These are phyloP conservation scores for Taiozyma sp. DNA, from an alignment of 1,139 yeast genomes.

Conservation along the genomic window DNA sequence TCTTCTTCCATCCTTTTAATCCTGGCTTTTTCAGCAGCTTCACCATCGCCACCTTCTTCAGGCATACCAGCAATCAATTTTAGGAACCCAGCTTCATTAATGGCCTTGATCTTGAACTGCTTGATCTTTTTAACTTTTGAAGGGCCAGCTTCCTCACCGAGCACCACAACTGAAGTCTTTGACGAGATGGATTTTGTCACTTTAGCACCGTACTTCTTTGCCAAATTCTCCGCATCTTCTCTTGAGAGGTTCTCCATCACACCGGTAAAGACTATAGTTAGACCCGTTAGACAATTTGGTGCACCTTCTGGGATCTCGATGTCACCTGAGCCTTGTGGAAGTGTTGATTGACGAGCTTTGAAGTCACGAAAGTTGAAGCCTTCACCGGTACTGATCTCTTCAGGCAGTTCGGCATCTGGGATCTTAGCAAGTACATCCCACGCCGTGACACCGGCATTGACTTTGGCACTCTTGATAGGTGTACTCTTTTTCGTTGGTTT, in stretches of 20 bases:
- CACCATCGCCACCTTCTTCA: slow-evolving; percentile 85
- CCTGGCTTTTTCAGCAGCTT: slow-evolving; percentile 67
- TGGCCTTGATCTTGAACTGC: slow-evolving; percentile 68
- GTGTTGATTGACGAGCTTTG: slow-evolving; percentile 40
- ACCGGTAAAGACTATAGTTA: slow-evolving; percentile 94
- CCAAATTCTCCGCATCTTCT: slow-evolving; percentile 67
- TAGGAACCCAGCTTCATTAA: slow-evolving; percentile 83
- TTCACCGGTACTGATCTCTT: slow-evolving; percentile 40
- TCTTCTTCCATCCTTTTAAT: slow-evolving; percentile 68
- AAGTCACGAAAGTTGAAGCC: slow-evolving; percentile 42
- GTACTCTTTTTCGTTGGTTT: slow-evolving; percentile 1
- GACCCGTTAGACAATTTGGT: slow-evolving; percentile 78
- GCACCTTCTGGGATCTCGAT: slow-evolving; percentile 66
- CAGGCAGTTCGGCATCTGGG: slow-evolving; percentile 69
- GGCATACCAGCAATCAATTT: slow-evolving; percentile 79
- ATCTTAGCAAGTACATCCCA: slow-evolving; percentile 53
- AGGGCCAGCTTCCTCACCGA: slow-evolving; percentile 97
- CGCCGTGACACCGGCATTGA: slow-evolving; percentile 32
- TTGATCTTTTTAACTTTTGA: slow-evolving; percentile 83
- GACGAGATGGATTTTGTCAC: slow-evolving; percentile 85
- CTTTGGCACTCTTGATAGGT: slow-evolving; percentile 7
- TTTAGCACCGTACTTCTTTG: slow-evolving; percentile 89
- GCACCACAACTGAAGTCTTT: slow-evolving; percentile 82
- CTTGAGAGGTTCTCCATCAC: slow-evolving; percentile 76
- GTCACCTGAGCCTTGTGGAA: slow-evolving; percentile 23